Percentiles rank a stretch among this genome's conserved stretches.
These are phyloP conservation scores for Symbiotaphrina buchneri DNA, from an alignment of 495 filamentous ascomycete genomes.

Conservation along the genomic window DNA sequence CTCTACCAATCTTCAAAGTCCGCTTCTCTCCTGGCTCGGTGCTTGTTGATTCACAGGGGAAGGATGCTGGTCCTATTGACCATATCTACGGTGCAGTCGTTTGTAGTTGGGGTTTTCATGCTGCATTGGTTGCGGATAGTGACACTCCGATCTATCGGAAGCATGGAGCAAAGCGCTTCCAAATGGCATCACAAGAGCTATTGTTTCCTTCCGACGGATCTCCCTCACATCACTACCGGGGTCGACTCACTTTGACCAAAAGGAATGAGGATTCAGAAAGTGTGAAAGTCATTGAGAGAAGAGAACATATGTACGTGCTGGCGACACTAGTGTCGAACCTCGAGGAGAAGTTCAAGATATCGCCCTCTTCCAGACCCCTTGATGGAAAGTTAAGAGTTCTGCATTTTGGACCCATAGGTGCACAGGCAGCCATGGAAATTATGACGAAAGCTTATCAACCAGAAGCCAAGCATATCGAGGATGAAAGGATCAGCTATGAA, in stretches of 20 bases:
- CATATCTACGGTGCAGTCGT: slow-evolving; percentile 59
- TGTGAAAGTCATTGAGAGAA: slow-evolving; percentile 8
- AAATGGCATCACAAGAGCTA: slow-evolving; percentile 57
- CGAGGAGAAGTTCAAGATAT: slow-evolving; percentile 60
- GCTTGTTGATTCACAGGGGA: not conserved
- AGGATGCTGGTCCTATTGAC: slow-evolving; percentile 1
- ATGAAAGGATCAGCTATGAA: slow-evolving; percentile 40
- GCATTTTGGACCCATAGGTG: slow-evolving; percentile 41
- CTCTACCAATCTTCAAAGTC: slow-evolving; percentile 31
- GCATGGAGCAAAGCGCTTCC: slow-evolving; percentile 54
- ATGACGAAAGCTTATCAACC: slow-evolving; percentile 57
- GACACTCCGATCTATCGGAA: slow-evolving; percentile 58
- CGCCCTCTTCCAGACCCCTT: slow-evolving; percentile 39
- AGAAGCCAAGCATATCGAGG: slow-evolving; percentile 45
- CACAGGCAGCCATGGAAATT: slow-evolving; percentile 43
- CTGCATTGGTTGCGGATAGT: slow-evolving; percentile 66
- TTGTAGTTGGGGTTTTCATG: slow-evolving; percentile 71
- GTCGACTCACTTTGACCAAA: slow-evolving; percentile 22
- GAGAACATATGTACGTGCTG: slow-evolving; percentile 49
- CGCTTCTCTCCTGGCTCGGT: slow-evolving; percentile 41
- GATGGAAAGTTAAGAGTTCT: slow-evolving; percentile 46
- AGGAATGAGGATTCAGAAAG: not conserved
- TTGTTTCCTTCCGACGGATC: slow-evolving; percentile 34
- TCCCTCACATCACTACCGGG: slow-evolving; percentile 44
- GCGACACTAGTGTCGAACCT: slow-evolving; percentile 54